Evolutionary conservation across 768 basidiomycete species (phyloP).

Genomic region (Sporobolomyces pararoseus): DNA sequence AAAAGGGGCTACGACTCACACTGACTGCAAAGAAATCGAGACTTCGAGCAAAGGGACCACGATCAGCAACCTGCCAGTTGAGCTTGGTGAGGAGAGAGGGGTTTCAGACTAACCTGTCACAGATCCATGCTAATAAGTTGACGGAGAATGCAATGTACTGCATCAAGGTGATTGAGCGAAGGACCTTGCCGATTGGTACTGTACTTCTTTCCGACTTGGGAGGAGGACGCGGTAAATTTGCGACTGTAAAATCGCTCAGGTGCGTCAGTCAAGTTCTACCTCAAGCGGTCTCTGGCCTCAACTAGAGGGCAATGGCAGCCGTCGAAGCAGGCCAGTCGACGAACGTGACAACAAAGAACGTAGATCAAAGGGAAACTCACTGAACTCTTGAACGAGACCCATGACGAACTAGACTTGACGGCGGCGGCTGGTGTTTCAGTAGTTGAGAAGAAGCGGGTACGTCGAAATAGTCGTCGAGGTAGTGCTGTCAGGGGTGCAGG

Average conservation of each 20-base stretch:
- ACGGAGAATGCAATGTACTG: slow-evolving; percentile 49
- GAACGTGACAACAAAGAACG: too few species aligned
- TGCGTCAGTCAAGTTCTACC: too few species aligned
- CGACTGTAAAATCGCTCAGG: too few species aligned
- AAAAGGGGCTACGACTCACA: not conserved
- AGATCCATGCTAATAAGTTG: slow-evolving; percentile 80
- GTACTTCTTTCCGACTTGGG: slow-evolving; percentile 13
- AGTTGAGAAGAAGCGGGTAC: too few species aligned
- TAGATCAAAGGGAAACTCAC: slow-evolving; percentile 7
- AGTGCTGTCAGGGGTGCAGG: not conserved
- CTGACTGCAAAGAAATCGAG: too few species aligned
- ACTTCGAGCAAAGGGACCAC: too few species aligned
- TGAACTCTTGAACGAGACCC: slow-evolving; percentile 8
- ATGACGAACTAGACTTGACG: not conserved
- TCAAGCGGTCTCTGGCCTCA: too few species aligned
- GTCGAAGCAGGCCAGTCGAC: not conserved
- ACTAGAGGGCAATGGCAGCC: too few species aligned
- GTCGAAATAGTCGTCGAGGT: not conserved
- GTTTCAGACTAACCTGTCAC: slow-evolving; percentile 82
- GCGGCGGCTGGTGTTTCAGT: too few species aligned
- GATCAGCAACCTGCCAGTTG: too few species aligned
- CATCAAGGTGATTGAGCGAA: slow-evolving; percentile 45
- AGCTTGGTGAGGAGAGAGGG: too few species aligned
- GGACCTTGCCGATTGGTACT: slow-evolving; percentile 4
- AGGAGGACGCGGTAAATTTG: slow-evolving; percentile 29